Evolutionary conservation across 169 alveolate species (phyloP), one percentile per base, ranked within the genome.

Genomic region (Eimeria acervulina): DNA sequence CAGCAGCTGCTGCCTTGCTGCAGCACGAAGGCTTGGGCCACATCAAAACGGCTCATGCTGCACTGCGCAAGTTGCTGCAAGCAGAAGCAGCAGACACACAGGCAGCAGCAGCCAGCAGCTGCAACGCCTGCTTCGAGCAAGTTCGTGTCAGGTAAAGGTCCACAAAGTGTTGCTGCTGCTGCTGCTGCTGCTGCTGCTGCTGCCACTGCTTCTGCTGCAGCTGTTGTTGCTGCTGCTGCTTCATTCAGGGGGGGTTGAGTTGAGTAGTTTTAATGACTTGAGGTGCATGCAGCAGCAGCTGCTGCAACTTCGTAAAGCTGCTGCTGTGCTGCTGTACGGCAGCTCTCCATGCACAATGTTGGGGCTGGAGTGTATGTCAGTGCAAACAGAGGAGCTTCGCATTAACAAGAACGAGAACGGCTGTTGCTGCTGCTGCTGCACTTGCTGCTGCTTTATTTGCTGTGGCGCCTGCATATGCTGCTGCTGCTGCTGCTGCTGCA

Each of bases 41-140:
- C 26, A 59, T 78, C 66, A 78, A 78, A 63, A 12, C 89, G 21
- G 89, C 89, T n/a, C 89, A 78, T 42, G 89, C 89, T 23, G 89
- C 89, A 15, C 89, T 78, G 31, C 40, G 66, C n/a, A 38, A 40
- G 63, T 2, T 78, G 68, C 36, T 78, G 66, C 89, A 42, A 15
- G 89, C 63, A 6, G 89, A 78, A 40, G 61, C 66, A 44, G 66
- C 59, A 51, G 59, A 51, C 15, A 51, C 59, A 17, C 59, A 51
- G 59, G 59, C 59, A 51, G 59, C 59, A 33, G 38, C 13, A 66
- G 76, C 84, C 36, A 38, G 84, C 52, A 33, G 84, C 84, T 19
- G 76, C 42, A 78, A 78, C 33, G 28, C 55, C 28, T 78, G 89
- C 89, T 78, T 78, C 63, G 89, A 78, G 6, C 68, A 21, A 21